Evolutionary conservation across 1,139 yeast genomes (phyloP).

Genomic region (Blastobotrys malaysiensis): DNA sequence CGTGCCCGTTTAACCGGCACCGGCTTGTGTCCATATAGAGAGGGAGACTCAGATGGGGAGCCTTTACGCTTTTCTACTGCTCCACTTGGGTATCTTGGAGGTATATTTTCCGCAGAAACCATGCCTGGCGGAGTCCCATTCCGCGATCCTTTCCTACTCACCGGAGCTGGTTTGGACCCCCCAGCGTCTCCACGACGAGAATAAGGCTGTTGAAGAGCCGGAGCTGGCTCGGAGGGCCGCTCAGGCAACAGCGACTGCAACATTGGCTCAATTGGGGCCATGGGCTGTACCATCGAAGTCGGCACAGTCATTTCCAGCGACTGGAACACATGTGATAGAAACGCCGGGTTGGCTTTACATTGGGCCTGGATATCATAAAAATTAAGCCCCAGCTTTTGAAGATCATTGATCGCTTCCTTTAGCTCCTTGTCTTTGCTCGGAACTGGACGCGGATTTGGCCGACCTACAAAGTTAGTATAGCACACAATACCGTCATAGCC

Average conservation of each 20-base stretch:
- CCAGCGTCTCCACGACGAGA: not conserved
- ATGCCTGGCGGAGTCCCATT: not conserved
- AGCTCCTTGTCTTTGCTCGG: slow-evolving; percentile 6
- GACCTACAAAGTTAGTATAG: not conserved
- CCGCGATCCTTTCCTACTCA: not conserved
- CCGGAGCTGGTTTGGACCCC: not conserved
- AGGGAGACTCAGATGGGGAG: not conserved
- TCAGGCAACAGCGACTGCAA: not conserved
- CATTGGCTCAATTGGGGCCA: not conserved
- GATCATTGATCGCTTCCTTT: slow-evolving; percentile 24
- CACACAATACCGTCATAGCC: not conserved
- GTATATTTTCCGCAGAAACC: not conserved
- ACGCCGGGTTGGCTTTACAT: slow-evolving; percentile 17
- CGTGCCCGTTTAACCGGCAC: slow-evolving; percentile 9
- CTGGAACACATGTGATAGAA: slow-evolving; percentile 18
- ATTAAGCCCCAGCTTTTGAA: slow-evolving; percentile 27
- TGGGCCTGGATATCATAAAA: slow-evolving; percentile 27
- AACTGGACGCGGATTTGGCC: not conserved
- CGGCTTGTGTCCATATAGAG: not conserved
- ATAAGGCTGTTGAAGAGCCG: no score
- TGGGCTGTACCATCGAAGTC: not conserved
- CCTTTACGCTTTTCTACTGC: not conserved
- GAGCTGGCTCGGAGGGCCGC: no score
- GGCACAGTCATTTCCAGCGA: slow-evolving; percentile 19
- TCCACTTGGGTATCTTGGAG: not conserved